Evolutionary conservation across 768 basidiomycete genomes (phyloP).

Genomic region (Gloeophyllum trabeum): DNA sequence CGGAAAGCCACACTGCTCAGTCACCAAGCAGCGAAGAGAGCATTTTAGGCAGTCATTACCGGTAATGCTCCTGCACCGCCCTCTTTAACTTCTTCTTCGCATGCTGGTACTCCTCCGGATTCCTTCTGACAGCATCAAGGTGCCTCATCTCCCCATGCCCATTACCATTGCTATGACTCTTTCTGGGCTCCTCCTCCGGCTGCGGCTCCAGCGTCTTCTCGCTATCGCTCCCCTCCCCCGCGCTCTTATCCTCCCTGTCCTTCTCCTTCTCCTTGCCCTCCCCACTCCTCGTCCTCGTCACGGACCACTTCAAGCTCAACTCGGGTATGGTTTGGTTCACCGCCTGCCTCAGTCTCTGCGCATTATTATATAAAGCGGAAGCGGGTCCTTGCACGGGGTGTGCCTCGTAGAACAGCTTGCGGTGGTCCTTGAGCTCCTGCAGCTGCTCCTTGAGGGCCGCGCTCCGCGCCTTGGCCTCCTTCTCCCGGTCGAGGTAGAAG

Average conservation of each 20-base stretch:
- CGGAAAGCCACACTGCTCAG: neutral
- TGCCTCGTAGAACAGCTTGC: conserved; percentile 47
- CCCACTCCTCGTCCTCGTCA: neutral
- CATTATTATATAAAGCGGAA: no score
- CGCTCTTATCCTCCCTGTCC: neutral
- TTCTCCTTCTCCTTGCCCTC: neutral
- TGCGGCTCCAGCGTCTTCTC: neutral
- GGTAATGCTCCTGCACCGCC: conserved; percentile 78
- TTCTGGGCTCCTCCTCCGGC: neutral
- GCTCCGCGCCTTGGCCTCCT: conserved; percentile 40
- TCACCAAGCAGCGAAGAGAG: neutral
- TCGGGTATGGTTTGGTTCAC: no score
- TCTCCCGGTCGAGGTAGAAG: conserved; percentile 70
- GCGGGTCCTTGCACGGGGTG: no score
- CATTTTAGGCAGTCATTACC: conserved; percentile 24
- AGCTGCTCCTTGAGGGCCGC: conserved; percentile 55
- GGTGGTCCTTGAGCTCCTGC: conserved; percentile 61
- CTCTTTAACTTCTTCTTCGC: conserved; percentile 83
- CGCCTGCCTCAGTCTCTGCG: no score
- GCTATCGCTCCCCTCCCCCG: neutral
- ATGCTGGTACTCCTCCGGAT: conserved; percentile 71
- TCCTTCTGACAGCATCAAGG: conserved; percentile 13
- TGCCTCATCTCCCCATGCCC: neutral
- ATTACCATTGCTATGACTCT: neutral
- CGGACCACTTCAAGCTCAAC: neutral